Evolutionary conservation across 208 protist species (phyloP), one percentile per base, ranked within the genome.

Genomic region (Crithidia thermophila): DNA sequence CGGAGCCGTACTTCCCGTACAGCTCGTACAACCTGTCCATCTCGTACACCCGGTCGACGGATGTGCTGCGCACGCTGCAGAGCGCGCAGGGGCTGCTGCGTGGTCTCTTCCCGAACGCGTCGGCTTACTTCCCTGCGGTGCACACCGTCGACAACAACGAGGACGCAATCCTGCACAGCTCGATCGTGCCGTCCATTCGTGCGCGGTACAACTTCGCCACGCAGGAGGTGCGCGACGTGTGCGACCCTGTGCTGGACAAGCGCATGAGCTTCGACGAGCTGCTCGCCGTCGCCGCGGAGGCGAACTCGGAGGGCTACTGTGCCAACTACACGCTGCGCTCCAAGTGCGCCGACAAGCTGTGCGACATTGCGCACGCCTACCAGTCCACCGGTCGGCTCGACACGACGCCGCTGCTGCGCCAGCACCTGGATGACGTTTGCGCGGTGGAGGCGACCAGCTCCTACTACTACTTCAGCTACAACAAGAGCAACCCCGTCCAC

Each of bases 311-410:
- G 55, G 63, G 61, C 6, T 74, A 57, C 52, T 88, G 85, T 66
- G 68, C 71, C 39, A 67, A 78, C 55, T 56, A 59, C 70, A 69
- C 52, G 1, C 31, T 60, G 37, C 62, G 70, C 61, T 59, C 55
- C 2, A 34, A 58, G 10, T 93, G 87, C 43, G 84, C 70, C 13
- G 58, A 70, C 47, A 49, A 40, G 33, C 59, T 93, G 64, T 86
- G 71, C 58, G 83, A 89, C 58, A 81, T 93, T 53, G 87, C 67
- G 4, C 69, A 64, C n/a, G 69, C 81, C 23, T 80, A 87, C 67
- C 31, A 75, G 40, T 46, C 81, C n/a, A 73, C 68, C 18, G 81
- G 81, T 10, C 60, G 43, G 60, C 42, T 75, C 55, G 50, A 34
- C 53, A 18, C 37, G 4, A 66, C 69, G 55, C 69, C 75, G 27